phyloP scores from a whole-genome alignment of 2,329 filamentous ascomycete species.

The Fulvia fulva region DNA sequence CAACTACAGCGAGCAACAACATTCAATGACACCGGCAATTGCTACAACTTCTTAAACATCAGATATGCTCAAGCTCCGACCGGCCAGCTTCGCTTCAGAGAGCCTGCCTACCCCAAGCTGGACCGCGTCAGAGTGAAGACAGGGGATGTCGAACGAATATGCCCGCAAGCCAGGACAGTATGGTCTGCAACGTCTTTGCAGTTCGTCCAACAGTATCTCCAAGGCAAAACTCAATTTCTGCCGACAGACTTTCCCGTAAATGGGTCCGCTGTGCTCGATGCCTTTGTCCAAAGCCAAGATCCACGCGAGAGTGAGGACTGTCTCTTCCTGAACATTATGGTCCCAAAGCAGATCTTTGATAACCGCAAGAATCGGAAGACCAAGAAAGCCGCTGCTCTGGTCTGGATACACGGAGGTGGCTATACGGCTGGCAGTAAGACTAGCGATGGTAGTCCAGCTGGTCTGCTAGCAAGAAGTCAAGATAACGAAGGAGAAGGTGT shows the following conservation, averaged over 20 bases:
- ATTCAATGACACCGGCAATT: slow-evolving; percentile 7
- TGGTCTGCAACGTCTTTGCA: slow-evolving; percentile 39
- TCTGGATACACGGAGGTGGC: slow-evolving; percentile 45
- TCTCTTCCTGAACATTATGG: slow-evolving; percentile 37
- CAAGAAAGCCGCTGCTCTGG: slow-evolving; percentile 25
- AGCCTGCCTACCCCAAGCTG: slow-evolving; percentile 37
- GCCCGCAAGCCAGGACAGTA: slow-evolving; percentile 42
- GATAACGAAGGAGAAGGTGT: not conserved
- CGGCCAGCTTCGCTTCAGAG: slow-evolving; percentile 49
- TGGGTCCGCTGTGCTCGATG: not conserved
- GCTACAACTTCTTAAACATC: slow-evolving; percentile 56
- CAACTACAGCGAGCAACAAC: not conserved
- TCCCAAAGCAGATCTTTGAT: slow-evolving; percentile 33
- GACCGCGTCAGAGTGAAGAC: slow-evolving; percentile 45
- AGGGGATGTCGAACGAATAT: slow-evolving; percentile 41
- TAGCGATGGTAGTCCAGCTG: not conserved
- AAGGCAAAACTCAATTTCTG: slow-evolving; percentile 16
- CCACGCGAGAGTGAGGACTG: slow-evolving; percentile 32
- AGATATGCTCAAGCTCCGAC: slow-evolving; percentile 53
- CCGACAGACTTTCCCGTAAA: slow-evolving; percentile 9
- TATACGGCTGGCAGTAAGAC: slow-evolving; percentile 1
- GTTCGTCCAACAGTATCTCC: slow-evolving; percentile 33
- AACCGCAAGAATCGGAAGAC: slow-evolving; percentile 8
- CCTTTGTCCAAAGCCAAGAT: not conserved
- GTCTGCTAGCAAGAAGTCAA: not conserved